Percentiles rank a stretch among this genome's conserved stretches.
Evolutionary conservation across 2,329 filamentous ascomycete species (phyloP).

Genomic region (Podosphaera fusca): DNA sequence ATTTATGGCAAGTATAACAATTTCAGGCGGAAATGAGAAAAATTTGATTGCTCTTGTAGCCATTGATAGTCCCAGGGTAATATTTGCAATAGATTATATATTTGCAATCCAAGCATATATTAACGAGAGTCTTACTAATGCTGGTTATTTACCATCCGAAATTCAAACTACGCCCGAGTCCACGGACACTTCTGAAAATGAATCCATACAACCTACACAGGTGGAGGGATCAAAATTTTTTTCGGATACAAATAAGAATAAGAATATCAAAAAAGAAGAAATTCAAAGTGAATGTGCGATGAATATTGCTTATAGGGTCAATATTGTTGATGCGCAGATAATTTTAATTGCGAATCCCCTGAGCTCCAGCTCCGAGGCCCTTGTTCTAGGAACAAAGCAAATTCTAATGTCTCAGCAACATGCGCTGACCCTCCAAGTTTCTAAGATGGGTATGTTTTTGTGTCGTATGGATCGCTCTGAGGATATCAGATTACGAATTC

Average conservation of each 20-base stretch:
- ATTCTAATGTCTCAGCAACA: slow-evolving; percentile 84
- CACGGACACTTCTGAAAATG: slow-evolving; percentile 33
- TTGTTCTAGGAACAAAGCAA: slow-evolving; percentile 86
- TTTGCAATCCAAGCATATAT: slow-evolving; percentile 73
- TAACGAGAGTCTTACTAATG: slow-evolving; percentile 43
- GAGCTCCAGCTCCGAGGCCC: slow-evolving; percentile 75
- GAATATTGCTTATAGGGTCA: slow-evolving; percentile 69
- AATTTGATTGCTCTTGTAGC: slow-evolving; percentile 79
- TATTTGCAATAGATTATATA: slow-evolving; percentile 87
- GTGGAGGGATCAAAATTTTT: slow-evolving; percentile 4
- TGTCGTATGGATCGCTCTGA: slow-evolving; percentile 98
- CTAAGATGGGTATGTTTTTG: slow-evolving; percentile 90
- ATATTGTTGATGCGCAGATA: slow-evolving; percentile 86
- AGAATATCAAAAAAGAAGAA: not conserved
- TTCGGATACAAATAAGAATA: slow-evolving; percentile 7
- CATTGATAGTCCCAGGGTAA: slow-evolving; percentile 81
- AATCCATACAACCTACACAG: slow-evolving; percentile 21
- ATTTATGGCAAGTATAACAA: slow-evolving; percentile 91
- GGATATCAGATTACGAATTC: slow-evolving; percentile 65
- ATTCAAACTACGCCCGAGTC: slow-evolving; percentile 30
- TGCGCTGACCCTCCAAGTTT: slow-evolving; percentile 77
- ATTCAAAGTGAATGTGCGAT: slow-evolving; percentile 24
- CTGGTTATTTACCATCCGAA: slow-evolving; percentile 30
- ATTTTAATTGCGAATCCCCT: slow-evolving; percentile 91
- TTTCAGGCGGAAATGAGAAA: slow-evolving; percentile 62